phyloP scores from a whole-genome alignment of 345 rosid genomes.

The Eucalyptus tenuipes region DNA sequence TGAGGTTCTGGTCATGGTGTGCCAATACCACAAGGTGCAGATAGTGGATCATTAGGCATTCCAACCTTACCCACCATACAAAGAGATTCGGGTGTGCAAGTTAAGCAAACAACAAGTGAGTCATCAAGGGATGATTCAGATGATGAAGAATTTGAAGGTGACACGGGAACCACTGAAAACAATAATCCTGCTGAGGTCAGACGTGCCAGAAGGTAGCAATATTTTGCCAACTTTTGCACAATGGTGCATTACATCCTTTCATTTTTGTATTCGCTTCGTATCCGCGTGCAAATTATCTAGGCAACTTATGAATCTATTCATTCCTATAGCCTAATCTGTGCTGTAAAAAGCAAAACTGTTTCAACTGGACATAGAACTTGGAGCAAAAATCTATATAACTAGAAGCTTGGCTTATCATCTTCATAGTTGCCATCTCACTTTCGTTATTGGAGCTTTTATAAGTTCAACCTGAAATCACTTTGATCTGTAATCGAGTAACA shows the following conservation, averaged over 20 bases:
- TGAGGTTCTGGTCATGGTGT: constrained; percentile 20
- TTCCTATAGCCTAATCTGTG: neutral
- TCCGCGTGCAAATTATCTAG: neutral
- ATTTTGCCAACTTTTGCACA: neutral
- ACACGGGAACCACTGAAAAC: constrained; percentile 57
- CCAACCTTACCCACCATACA: constrained; percentile 19
- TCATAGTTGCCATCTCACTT: neutral
- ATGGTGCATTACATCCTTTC: neutral
- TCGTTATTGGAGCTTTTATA: neutral
- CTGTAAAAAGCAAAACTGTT: neutral
- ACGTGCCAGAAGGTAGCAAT: constrained; percentile 1
- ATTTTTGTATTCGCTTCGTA: neutral
- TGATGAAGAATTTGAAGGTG: constrained; percentile 88
- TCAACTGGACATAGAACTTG: neutral
- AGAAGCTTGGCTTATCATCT: neutral
- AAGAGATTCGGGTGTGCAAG: constrained; percentile 15
- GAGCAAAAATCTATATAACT: neutral
- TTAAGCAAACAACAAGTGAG: constrained; percentile 77
- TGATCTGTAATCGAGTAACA: neutral
- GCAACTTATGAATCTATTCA: neutral
- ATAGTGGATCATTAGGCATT: constrained; percentile 19
- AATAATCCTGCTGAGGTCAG: constrained; percentile 27
- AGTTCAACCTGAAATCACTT: neutral
- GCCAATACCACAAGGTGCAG: constrained; percentile 20
- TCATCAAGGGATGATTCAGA: constrained; percentile 90